Evolutionary conservation across 2,329 filamentous ascomycete genomes (phyloP).

Genomic region (Diaporthe aspalathi): DNA sequence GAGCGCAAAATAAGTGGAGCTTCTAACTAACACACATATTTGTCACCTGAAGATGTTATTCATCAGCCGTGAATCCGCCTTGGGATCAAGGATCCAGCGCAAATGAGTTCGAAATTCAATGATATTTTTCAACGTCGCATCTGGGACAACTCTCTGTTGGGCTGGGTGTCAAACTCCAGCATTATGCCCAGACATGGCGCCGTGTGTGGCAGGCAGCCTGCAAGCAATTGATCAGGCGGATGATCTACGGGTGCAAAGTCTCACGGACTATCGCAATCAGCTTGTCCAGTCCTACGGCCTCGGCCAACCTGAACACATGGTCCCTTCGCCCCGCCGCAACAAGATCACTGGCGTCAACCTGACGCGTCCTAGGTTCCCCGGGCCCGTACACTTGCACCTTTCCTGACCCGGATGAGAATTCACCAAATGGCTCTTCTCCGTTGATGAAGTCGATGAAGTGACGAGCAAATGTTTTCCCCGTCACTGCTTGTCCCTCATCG

Average conservation of each 20-base stretch:
- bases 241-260: background rate
- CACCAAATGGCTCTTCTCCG: constrained; percentile 43
- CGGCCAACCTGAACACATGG: background rate
- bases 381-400: background rate
- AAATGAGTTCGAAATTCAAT: too few species aligned
- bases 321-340: background rate
- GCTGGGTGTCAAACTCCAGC: too few species aligned
- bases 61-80: too few species aligned
- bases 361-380: background rate
- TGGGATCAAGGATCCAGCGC: too few species aligned
- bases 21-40: too few species aligned
- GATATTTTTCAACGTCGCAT: too few species aligned
- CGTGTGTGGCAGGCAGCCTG: too few species aligned
- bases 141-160: too few species aligned
- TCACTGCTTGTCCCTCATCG: constrained; percentile 45
- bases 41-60: too few species aligned
- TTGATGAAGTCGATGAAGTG: constrained; percentile 53
- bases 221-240: too few species aligned
- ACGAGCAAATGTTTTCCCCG: constrained; percentile 49
- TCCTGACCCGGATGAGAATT: background rate
- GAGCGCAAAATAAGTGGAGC: too few species aligned
- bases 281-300: background rate
- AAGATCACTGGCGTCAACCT: background rate
- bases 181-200: too few species aligned
- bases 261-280: background rate